Base-by-base conservation (phyloP, 1,139 yeast genomes). In the Pneumocystis wakefieldiae region DNA sequence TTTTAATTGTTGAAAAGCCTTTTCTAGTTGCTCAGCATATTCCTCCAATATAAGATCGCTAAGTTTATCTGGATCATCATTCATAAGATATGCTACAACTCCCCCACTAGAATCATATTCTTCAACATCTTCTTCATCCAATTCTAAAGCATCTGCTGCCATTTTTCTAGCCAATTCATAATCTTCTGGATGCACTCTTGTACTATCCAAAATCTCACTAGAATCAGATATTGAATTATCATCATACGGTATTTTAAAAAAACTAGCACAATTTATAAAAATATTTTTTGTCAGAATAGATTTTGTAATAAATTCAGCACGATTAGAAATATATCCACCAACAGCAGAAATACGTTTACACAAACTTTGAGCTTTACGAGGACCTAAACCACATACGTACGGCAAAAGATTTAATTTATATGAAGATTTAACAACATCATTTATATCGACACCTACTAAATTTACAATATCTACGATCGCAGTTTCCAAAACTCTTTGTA, bases 141-240 rank as follows among this genome's bases (percentile, higher is more conserved):
- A 80, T 71, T 94, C 99, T 67, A 92, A 79, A 1, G 98, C 97
- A 77, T 92, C 98, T 1, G 96, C 94, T 10, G 97, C 97, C 90
- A 92, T 91, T 73, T 92, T 92, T 64, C 94, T 83, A 1, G 97
- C 97, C 69, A 92, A 80, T 66, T 88, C 96, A 72, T 92, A 92
- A 75, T 92, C 98, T 74, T 94, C 97, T 3, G 98, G 98, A 71
- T 92, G 99, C 60, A 94, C 90, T 76, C 98, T 83, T 0, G 98
- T 92, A 48, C 95, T 91, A 75, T 92, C 99, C 68, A 92, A 79
- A 62, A 87, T 78, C 71, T 92, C 83, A 69, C 75, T 84, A 69
- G 79, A 86, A 65, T 80, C 82, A 37, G 75, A 73, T 32, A 74
- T 68, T 36, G 70, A 63, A n/a, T 71, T 68, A 19, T 75, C 71